Percentiles rank a stretch among this genome's conserved stretches.
These are phyloP conservation scores for Schoenoplectus tabernaemontani DNA, from an alignment of 202 grass and related monocot genomes.

Conservation along the genomic window DNA sequence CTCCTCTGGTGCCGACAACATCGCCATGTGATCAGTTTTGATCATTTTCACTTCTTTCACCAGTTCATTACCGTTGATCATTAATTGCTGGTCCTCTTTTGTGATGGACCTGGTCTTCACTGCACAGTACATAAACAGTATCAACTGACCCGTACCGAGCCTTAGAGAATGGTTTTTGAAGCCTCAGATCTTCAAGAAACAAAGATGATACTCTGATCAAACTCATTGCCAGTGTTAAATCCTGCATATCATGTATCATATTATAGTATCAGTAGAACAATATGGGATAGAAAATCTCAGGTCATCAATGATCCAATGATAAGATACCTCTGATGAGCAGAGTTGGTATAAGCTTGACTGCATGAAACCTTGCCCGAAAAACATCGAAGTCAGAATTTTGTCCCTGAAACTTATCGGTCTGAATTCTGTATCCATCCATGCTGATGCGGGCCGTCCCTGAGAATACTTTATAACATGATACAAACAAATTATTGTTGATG, in stretches of 20 bases:
- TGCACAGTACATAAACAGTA: slow-evolving; percentile 39
- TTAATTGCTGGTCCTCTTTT: slow-evolving; percentile 37
- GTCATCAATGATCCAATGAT: not conserved
- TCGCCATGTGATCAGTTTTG: slow-evolving; percentile 42
- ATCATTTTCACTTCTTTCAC: slow-evolving; percentile 63
- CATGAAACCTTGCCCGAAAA: slow-evolving; percentile 37
- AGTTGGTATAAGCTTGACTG: slow-evolving; percentile 34
- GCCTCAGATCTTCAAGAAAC: slow-evolving; percentile 40
- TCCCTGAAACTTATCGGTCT: slow-evolving; percentile 20
- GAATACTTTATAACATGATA: slow-evolving; percentile 21
- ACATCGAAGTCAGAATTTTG: slow-evolving; percentile 34
- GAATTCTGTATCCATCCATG: slow-evolving; percentile 62
- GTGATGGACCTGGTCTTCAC: slow-evolving; percentile 35
- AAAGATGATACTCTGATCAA: slow-evolving; percentile 41
- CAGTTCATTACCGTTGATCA: slow-evolving; percentile 28
- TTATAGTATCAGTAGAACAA: not conserved
- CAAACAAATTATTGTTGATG: not conserved
- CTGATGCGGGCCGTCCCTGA: slow-evolving; percentile 23
- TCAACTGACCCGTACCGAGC: slow-evolving; percentile 42
- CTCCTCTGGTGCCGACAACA: slow-evolving; percentile 44
- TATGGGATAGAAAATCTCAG: not conserved
- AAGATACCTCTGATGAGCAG: slow-evolving; percentile 54
- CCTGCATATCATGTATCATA: slow-evolving; percentile 22
- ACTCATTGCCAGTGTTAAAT: slow-evolving; percentile 33
- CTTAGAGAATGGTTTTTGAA: slow-evolving; percentile 25